Conservation (phyloP, 306 rosid genomes). For the Quercus aquifolioides region DNA sequence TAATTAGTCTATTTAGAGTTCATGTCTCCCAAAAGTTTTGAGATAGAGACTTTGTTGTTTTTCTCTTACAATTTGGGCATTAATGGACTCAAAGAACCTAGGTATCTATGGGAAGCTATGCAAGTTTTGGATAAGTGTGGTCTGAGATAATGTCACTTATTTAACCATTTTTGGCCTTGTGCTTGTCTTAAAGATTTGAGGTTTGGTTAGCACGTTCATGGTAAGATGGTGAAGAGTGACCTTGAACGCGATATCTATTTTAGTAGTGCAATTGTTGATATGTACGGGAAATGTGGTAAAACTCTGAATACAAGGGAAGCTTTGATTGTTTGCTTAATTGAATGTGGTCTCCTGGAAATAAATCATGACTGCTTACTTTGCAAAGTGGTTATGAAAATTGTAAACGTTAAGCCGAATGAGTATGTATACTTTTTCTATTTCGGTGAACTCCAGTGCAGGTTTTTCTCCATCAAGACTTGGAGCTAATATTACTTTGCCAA, state of each 20-base stretch:
- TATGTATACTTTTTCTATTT: slow-evolving; percentile 11
- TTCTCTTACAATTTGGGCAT: too few relatives aligned
- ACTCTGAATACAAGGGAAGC: slow-evolving; percentile 33
- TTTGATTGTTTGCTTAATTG: slow-evolving; percentile 33
- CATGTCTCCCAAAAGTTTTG: too few relatives aligned
- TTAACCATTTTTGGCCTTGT: background rate
- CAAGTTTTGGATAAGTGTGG: too few relatives aligned
- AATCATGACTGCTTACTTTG: slow-evolving; percentile 50
- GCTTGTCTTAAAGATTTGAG: slow-evolving; percentile 45
- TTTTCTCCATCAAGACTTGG: slow-evolving; percentile 50
- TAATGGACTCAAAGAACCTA: too few relatives aligned
- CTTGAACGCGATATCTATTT: slow-evolving; percentile 39
- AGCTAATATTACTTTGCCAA: slow-evolving; percentile 43
- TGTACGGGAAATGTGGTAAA: slow-evolving; percentile 65
- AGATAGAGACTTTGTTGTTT: too few relatives aligned
- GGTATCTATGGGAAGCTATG: too few relatives aligned
- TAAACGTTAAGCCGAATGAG: slow-evolving; percentile 30
- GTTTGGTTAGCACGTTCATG: slow-evolving; percentile 50
- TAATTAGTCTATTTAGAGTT: too few relatives aligned
- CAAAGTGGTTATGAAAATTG: slow-evolving; percentile 52
- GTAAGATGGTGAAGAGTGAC: slow-evolving; percentile 40
- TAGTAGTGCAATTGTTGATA: slow-evolving; percentile 50
- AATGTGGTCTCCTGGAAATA: slow-evolving; percentile 58
- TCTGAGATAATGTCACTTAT: too few relatives aligned
- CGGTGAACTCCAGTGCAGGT: slow-evolving; percentile 61